Conservation (phyloP, 1,139 yeast genomes). For the Groenewaldozyma sp. region DNA sequence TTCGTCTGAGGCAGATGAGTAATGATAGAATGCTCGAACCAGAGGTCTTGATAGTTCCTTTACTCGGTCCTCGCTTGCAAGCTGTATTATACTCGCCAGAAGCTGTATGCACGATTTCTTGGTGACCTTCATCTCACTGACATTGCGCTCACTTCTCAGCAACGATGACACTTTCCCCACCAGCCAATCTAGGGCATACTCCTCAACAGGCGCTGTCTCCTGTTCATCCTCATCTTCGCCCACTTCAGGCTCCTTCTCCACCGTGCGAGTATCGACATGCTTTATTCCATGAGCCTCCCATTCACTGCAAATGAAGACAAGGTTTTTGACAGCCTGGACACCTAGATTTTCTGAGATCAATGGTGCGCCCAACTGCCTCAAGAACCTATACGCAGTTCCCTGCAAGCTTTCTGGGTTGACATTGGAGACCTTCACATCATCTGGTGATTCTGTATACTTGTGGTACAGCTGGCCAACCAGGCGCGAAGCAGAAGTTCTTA, state of each 20-base stretch:
- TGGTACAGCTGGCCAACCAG: constrained; percentile 44
- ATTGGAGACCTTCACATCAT: constrained; percentile 10
- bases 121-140: constrained; percentile 44
- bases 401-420: constrained; percentile 36
- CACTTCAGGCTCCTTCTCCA: constrained; percentile 22
- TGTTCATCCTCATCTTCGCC: constrained; percentile 14
- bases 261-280: constrained; percentile 29
- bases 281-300: constrained; percentile 45
- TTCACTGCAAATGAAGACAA: constrained; percentile 49
- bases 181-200: constrained; percentile 52
- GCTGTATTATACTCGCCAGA: constrained; percentile 27
- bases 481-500: constrained; percentile 61
- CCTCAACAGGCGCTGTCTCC: constrained; percentile 21
- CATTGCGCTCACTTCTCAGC: constrained; percentile 55
- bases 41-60: constrained; percentile 20
- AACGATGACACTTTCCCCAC: constrained; percentile 51
- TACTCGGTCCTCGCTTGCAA: constrained; percentile 14
- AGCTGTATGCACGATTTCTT: constrained; percentile 49
- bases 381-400: constrained; percentile 53
- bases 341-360: constrained; percentile 57
- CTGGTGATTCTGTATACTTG: constrained; percentile 24
- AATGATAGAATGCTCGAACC: constrained; percentile 51
- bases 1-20: constrained; percentile 38
- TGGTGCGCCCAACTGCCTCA: constrained; percentile 80
- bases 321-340: constrained; percentile 54